Percentiles rank a stretch among this genome's conserved stretches.
phyloP scores from a whole-genome alignment of 1,284 basidiomycete genomes.

The Veloporphyrellus conicus region DNA sequence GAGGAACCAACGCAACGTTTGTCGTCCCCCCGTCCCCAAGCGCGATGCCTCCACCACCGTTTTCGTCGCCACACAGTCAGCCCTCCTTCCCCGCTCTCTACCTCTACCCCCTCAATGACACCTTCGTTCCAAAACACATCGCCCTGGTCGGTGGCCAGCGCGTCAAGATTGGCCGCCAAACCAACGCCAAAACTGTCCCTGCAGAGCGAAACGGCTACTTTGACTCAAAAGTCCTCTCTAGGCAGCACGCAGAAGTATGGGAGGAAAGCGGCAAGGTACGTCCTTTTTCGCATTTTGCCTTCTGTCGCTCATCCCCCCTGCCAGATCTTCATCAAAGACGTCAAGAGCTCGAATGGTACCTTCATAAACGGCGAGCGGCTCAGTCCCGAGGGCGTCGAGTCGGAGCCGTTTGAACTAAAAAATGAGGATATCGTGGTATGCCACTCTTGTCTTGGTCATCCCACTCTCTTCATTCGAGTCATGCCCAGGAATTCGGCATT shows the following conservation, averaged over 20 bases:
- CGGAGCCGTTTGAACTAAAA: conserved; percentile 91
- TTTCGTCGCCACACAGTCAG: conserved; percentile 33
- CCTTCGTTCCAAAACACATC: conserved; percentile 95
- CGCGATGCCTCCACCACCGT: conserved; percentile 42
- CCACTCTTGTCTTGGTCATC: conserved; percentile 15
- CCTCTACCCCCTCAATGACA: conserved; percentile 94
- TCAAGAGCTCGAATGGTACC: conserved; percentile 97
- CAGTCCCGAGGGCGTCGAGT: conserved; percentile 87
- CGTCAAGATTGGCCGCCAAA: conserved; percentile 97
- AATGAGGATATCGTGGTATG: conserved; percentile 86
- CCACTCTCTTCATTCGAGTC: conserved; percentile 1
- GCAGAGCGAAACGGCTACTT: conserved; percentile 96
- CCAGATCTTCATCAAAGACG: conserved; percentile 96
- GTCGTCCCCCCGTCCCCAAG: conserved; percentile 4
- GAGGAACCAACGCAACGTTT: conserved; percentile 9
- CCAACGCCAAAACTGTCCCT: conserved; percentile 93
- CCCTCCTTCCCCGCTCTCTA: conserved; percentile 69
- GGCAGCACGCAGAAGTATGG: conserved; percentile 98
- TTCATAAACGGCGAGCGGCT: conserved; percentile 96
- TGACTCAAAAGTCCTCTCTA: conserved; percentile 92
- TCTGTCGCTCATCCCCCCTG: conserved; percentile 2
- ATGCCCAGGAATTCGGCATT: conserved; percentile 88
- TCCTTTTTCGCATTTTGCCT: conserved; percentile 3
- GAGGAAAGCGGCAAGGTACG: conserved; percentile 81
- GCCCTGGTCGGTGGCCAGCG: conserved; percentile 69